Conservation (phyloP, 139 green algal genomes). For the Ostreobium quekettii region DNA sequence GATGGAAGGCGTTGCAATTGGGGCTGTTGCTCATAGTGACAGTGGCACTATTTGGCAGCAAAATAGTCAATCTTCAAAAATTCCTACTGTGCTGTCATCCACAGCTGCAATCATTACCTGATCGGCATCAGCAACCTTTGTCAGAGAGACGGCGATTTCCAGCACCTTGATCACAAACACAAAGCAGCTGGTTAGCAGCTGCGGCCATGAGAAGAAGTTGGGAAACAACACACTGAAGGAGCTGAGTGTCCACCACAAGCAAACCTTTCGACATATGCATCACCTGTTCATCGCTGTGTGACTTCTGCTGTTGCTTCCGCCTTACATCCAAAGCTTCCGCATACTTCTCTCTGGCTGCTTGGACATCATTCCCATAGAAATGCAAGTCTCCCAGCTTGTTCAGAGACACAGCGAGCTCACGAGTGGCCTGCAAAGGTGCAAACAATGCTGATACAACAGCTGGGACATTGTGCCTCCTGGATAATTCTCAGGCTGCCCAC, state of each 20-base stretch:
- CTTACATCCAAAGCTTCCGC: slow-evolving; percentile 24
- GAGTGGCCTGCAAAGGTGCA: slow-evolving; percentile 23
- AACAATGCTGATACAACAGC: not conserved
- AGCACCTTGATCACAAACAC: slow-evolving; percentile 11
- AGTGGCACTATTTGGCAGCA: too few species aligned
- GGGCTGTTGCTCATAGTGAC: too few species aligned
- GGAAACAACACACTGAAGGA: too few species aligned
- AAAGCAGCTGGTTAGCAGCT: not conserved
- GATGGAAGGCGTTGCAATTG: too few species aligned
- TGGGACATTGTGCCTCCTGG: not conserved
- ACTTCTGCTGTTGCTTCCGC: too few species aligned
- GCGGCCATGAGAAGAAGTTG: not conserved
- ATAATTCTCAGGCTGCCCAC: not conserved
- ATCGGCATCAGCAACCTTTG: slow-evolving; percentile 34
- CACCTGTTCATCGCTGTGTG: not conserved
- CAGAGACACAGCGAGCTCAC: slow-evolving; percentile 28
- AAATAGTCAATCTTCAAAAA: too few species aligned
- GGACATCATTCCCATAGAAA: slow-evolving; percentile 23
- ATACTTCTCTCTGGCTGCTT: slow-evolving; percentile 19
- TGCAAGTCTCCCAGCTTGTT: slow-evolving; percentile 40
- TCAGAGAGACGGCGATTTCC: slow-evolving; percentile 31
- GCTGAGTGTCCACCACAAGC: too few species aligned
- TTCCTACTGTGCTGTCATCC: too few species aligned
- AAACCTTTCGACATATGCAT: too few species aligned
- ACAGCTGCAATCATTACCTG: slow-evolving; percentile 1